Percentiles rank a stretch among this genome's conserved stretches.
Conservation (phyloP, 2,329 filamentous ascomycete genomes). For the Cercospora beticola region DNA sequence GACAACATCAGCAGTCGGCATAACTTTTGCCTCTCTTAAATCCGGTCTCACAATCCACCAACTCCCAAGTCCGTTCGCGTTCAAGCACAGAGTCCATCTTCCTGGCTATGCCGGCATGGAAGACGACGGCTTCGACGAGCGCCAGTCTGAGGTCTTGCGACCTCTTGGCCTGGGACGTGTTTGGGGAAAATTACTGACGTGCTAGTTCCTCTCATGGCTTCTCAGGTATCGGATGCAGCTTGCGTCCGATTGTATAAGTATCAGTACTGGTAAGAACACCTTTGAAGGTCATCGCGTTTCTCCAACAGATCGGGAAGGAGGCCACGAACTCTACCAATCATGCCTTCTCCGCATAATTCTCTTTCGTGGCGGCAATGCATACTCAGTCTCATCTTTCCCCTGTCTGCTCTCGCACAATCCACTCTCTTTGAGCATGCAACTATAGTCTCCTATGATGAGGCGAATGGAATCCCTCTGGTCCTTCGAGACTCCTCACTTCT, state of each 20-base stretch:
- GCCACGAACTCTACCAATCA: not conserved
- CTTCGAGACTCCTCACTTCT: not conserved
- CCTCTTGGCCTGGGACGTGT: not conserved
- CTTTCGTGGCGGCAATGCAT: not conserved
- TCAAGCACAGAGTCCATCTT: not conserved
- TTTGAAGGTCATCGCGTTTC: not conserved
- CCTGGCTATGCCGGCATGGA: not conserved
- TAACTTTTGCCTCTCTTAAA: not conserved
- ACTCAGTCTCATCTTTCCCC: not conserved
- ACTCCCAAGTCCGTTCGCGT: not conserved
- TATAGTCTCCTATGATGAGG: not conserved
- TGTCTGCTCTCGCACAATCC: not conserved
- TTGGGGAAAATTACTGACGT: not conserved
- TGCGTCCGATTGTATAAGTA: not conserved
- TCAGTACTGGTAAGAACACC: not conserved
- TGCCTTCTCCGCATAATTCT: not conserved
- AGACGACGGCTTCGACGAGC: not conserved
- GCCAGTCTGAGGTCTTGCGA: not conserved
- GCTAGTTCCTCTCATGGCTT: not conserved
- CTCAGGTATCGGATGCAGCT: not conserved
- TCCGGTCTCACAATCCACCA: not conserved
- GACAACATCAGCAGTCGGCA: not conserved
- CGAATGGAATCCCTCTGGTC: not conserved
- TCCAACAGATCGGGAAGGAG: not conserved
- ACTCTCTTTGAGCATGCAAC: not conserved